Evolutionary conservation across 257 asterid species (phyloP).

Genomic region (Lantana camara): DNA sequence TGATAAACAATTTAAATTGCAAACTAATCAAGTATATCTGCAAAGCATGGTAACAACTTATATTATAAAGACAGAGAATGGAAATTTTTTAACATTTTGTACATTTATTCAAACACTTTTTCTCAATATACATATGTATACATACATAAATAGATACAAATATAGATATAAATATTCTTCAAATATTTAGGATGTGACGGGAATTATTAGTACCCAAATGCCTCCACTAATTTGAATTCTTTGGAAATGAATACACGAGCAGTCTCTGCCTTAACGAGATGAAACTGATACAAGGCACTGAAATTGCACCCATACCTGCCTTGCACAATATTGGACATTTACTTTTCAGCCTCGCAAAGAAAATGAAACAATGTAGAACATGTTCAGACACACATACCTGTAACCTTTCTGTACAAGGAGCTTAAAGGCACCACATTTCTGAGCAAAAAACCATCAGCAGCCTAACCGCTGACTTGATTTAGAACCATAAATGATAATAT

Average conservation of each 20-base stretch:
- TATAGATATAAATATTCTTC: no score
- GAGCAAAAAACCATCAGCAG: constrained; percentile 99
- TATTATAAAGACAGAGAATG: constrained; percentile 22
- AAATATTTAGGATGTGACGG: constrained; percentile 12
- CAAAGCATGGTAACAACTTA: constrained; percentile 34
- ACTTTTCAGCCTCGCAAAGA: no score
- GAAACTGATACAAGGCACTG: constrained; percentile 97
- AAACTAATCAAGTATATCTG: no score
- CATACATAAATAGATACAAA: no score
- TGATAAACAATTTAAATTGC: no score
- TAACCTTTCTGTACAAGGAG: constrained; percentile 73
- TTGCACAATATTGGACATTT: no score
- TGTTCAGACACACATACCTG: constrained; percentile 49
- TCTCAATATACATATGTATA: no score
- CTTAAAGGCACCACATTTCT: constrained; percentile 71
- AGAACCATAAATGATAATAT: constrained; percentile 23
- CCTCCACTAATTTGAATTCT: constrained; percentile 88
- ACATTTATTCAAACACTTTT: constrained; percentile 12
- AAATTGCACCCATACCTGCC: no score
- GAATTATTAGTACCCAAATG: constrained; percentile 69
- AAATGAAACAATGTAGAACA: background rate
- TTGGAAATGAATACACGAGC: constrained; percentile 94
- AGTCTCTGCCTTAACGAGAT: constrained; percentile 91
- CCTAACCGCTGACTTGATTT: constrained; percentile 51
- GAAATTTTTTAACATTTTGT: background rate